Evolutionary conservation across 192 early-diverging fungal species (phyloP), one percentile per base, ranked within the genome.

Genomic region (Umbelopsis ramanniana): DNA sequence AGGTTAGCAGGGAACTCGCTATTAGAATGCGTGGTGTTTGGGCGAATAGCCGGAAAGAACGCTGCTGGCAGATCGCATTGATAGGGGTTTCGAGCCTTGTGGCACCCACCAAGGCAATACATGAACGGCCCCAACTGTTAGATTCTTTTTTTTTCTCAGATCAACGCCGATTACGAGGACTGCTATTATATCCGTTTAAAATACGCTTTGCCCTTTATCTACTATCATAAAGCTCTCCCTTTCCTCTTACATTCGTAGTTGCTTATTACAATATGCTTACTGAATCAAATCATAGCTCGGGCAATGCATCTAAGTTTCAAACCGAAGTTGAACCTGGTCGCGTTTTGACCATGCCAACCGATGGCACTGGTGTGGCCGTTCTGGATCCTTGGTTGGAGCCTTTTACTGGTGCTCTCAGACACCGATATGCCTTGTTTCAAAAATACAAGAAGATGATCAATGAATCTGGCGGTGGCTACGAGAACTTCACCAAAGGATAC

Each of bases 381-480:
- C 74, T 89, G 22, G 95, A 97, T 84, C 90, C 91, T 26, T 97
- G 93, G 84, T 88, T 97, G 26, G 77, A 82, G 57, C 91, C 93
- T 29, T 92, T 90, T 76, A 82, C 79, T 35, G 81, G 72, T 29
- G 84, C 87, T 37, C 78, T 97, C 46, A 76, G 77, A 43, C 29
- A 53, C 69, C 84, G 91, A 69, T 89, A 86, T 68, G 76, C 78
- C 10, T 80, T 76, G 52, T 95, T 84, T 72, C 76, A 88, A 70
- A 77, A 89, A n/a, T 95, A 91, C 92, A 77, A 90, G 50, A 71
- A 90, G 10, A 85, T 71, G 17, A 95, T 97, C 46, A 87, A 91
- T 19, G 37, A 77, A 12, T 69, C 80, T 66, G 91, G 93, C 76
- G 93, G 93, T 52, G 92, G 96, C 37, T 90, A 92, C 66, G 95